Conservation (phyloP, 805 yeast species). For the Lipomyces kockii region DNA sequence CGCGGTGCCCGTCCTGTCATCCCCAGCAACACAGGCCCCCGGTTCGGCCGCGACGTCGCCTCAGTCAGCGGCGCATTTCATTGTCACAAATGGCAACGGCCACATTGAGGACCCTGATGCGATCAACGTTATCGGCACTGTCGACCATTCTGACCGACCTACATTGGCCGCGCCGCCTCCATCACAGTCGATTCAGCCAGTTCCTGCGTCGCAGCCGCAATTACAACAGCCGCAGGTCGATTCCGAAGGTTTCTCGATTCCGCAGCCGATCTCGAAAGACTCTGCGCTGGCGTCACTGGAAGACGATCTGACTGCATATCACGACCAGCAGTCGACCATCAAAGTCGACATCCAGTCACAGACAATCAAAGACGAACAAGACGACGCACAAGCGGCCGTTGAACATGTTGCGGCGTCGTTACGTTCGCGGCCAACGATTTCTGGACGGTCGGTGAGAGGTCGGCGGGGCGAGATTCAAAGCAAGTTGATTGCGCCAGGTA, state of each 20-base stretch:
- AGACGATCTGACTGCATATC: slow-evolving; percentile 2
- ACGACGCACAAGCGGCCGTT: slow-evolving; percentile 42
- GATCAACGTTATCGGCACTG: slow-evolving; percentile 23
- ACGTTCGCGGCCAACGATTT: slow-evolving; percentile 42
- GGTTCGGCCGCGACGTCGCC: background rate
- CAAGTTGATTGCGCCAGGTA: slow-evolving; percentile 20
- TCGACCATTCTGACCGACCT: background rate
- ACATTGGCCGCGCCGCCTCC: background rate
- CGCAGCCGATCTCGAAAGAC: slow-evolving; percentile 39
- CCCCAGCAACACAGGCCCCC: slow-evolving; percentile 7
- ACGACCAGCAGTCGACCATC: slow-evolving; percentile 19
- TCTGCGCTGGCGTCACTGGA: slow-evolving; percentile 20
- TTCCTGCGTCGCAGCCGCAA: slow-evolving; percentile 12
- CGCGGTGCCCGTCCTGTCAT: slow-evolving; percentile 14
- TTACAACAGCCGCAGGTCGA: slow-evolving; percentile 24
- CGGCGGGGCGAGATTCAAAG: slow-evolving; percentile 43
- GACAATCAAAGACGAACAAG: slow-evolving; percentile 39
- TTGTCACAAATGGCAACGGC: slow-evolving; percentile 9
- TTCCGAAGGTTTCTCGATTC: slow-evolving; percentile 33
- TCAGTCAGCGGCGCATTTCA: background rate
- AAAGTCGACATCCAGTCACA: slow-evolving; percentile 39
- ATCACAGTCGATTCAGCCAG: slow-evolving; percentile 5
- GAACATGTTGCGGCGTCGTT: slow-evolving; percentile 43
- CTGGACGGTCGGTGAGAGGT: slow-evolving; percentile 41
- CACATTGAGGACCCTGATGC: slow-evolving; percentile 26